Evolutionary conservation across 345 rosid species (phyloP).

Genomic region (Sonneratia caseolaris): DNA sequence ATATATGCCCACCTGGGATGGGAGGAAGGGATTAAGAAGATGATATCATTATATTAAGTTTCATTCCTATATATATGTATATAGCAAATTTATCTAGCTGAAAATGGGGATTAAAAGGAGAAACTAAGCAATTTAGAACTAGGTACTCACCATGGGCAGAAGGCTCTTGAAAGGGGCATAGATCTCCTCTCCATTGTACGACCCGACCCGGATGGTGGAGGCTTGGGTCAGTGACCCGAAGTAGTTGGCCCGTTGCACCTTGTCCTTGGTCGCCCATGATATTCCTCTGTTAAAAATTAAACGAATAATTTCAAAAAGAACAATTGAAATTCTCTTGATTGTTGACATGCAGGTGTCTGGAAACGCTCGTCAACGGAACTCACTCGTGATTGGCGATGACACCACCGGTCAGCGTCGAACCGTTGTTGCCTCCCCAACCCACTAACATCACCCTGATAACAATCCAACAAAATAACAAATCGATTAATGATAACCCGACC

Average conservation of each 20-base stretch:
- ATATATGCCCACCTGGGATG: no score
- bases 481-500: not conserved
- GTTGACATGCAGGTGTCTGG: no score
- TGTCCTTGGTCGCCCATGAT: slow-evolving; percentile 99
- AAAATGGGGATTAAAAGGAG: not conserved
- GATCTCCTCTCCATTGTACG: slow-evolving; percentile 92
- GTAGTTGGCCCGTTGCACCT: slow-evolving; percentile 89
- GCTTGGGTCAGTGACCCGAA: slow-evolving; percentile 97
- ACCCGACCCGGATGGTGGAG: slow-evolving; percentile 81
- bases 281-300: slow-evolving; percentile 42
- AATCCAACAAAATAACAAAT: not conserved
- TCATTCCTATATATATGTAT: no score
- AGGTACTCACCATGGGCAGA: slow-evolving; percentile 64
- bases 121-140: not conserved
- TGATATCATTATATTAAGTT: no score
- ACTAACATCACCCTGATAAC: slow-evolving; percentile 77
- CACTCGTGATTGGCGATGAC: slow-evolving; percentile 86
- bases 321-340: not conserved
- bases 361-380: slow-evolving; percentile 12
- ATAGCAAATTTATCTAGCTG: no score
- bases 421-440: slow-evolving; percentile 98
- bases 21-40: no score
- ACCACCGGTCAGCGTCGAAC: slow-evolving; percentile 85
- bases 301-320: not conserved
- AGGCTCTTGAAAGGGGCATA: slow-evolving; percentile 96